These are phyloP conservation scores for Ophiostoma novo-ulmi DNA, from an alignment of 2,329 filamentous ascomycete genomes.

Conservation along the genomic window DNA sequence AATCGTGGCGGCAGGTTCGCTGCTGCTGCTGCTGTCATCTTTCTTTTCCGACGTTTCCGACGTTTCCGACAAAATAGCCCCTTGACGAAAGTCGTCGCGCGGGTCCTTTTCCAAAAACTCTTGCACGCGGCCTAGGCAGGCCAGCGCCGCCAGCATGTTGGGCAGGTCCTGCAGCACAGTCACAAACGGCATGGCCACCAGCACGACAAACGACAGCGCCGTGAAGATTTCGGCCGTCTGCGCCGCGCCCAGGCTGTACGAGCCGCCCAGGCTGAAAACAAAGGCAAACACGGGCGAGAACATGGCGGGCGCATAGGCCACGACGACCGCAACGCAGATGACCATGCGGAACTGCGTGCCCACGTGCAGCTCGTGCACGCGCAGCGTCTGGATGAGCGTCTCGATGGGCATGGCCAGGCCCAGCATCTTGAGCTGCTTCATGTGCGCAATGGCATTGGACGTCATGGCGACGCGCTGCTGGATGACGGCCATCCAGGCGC, in stretches of 20 bases:
- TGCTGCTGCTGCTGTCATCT: neutral
- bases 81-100: constrained; percentile 31
- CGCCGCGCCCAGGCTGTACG: constrained; percentile 28
- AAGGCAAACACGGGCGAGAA: constrained; percentile 37
- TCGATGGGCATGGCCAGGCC: constrained; percentile 34
- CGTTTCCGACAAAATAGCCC: neutral
- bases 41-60: neutral
- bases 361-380: constrained; percentile 34
- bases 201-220: constrained; percentile 34
- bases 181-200: constrained; percentile 35
- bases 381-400: constrained; percentile 34
- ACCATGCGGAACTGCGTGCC: constrained; percentile 33
- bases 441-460: constrained; percentile 32
- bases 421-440: constrained; percentile 40
- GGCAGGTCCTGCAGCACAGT: constrained; percentile 36
- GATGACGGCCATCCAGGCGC: constrained; percentile 30
- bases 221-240: constrained; percentile 31
- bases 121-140: constrained; percentile 36
- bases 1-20: neutral
- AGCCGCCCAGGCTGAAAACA: constrained; percentile 27
- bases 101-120: constrained; percentile 35
- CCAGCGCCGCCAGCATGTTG: constrained; percentile 32
- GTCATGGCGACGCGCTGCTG: constrained; percentile 31
- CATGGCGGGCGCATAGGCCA: constrained; percentile 36
- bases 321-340: constrained; percentile 30